Evolutionary conservation across 768 basidiomycete species (phyloP), one percentile per base, ranked within the genome.

Genomic region (Serpula lacrymans): DNA sequence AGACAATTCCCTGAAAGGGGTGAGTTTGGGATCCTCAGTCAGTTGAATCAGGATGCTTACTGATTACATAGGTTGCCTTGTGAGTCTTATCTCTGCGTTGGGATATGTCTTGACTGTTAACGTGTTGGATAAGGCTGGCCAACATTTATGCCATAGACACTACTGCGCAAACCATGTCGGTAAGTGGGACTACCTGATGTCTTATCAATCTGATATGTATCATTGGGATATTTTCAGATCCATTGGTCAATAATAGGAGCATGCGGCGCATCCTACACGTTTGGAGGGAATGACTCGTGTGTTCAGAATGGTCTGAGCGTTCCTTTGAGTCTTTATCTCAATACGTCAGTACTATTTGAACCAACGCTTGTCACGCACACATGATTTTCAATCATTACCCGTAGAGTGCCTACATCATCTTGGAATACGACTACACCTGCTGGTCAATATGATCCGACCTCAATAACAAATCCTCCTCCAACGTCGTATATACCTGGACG

Each of bases 301-400:
- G 22, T 27, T 23, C 12, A 26, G 3, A 42, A 42, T 20, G 32
- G 33, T 12, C 26, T 42, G 7, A 37, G 34, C 4, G 35, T 42
- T 10, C 41, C 41, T 6, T 35, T 42, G 34, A 42, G 36, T 17
- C 31, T 42, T 9, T 42, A 42, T 36, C 6, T 42, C 41, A 42
- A 42, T 26, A 1, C 27, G 41, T 42, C 13, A 18, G 41, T 35
- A 5, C 21, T 12, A 18, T 10, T 28, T 11, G n/a, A n/a, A n/a
- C n/a, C n/a, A 11, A 29, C 11, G 14, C 14, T 29, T 29, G 14
- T 29, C 14, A 11, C 28, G 14, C 28, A 11, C 28, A n/a, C n/a
- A n/a, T n/a, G n/a, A 12, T 31, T 31, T 6, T 34, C 4, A n/a
- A 31, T 23, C 20, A 12, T 10, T 31, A 5, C 9, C 38, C 6